Percentiles rank a stretch among this genome's conserved stretches.
These are phyloP conservation scores for Globisporangium lucens DNA, from an alignment of 352 stramenopile species.

Conservation along the genomic window DNA sequence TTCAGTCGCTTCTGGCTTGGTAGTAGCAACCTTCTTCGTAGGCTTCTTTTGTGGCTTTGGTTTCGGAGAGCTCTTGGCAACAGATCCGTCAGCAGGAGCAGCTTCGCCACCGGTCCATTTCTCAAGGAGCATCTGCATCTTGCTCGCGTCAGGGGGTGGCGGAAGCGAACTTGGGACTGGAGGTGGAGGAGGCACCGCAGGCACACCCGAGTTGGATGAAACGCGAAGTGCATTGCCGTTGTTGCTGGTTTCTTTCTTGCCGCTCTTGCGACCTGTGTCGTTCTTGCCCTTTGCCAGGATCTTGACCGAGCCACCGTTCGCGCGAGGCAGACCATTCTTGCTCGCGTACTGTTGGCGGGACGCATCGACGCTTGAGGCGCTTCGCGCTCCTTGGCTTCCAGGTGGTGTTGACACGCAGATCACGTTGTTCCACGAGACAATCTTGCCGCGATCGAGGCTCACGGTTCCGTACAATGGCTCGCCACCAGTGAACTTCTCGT, in stretches of 20 bases:
- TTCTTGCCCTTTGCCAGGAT: conserved; percentile 8
- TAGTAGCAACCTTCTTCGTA: not conserved
- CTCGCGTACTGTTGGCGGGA: conserved; percentile 15
- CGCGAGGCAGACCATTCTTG: conserved; percentile 12
- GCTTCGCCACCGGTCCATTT: conserved; percentile 54
- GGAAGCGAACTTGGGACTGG: conserved; percentile 13
- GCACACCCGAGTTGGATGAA: conserved; percentile 5
- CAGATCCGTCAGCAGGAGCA: conserved; percentile 5
- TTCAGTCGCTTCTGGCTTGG: not conserved
- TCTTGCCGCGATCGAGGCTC: conserved; percentile 93
- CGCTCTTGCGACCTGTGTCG: not conserved
- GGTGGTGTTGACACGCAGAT: conserved; percentile 65
- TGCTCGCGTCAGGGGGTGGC: conserved; percentile 1
- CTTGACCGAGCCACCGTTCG: conserved; percentile 14
- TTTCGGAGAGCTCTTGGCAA: not conserved
- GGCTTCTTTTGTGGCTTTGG: conserved; percentile 1
- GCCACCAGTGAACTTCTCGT: conserved; percentile 96
- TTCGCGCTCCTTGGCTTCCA: not conserved
- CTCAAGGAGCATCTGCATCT: conserved; percentile 60
- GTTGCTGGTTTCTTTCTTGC: conserved; percentile 1
- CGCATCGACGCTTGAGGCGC: conserved; percentile 5
- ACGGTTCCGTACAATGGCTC: conserved; percentile 94
- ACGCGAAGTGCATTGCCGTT: not conserved
- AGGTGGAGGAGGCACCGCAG: conserved; percentile 8
- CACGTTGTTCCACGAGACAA: conserved; percentile 92